phyloP scores from a whole-genome alignment of 768 basidiomycete genomes.

The Tricholoma sp. region DNA sequence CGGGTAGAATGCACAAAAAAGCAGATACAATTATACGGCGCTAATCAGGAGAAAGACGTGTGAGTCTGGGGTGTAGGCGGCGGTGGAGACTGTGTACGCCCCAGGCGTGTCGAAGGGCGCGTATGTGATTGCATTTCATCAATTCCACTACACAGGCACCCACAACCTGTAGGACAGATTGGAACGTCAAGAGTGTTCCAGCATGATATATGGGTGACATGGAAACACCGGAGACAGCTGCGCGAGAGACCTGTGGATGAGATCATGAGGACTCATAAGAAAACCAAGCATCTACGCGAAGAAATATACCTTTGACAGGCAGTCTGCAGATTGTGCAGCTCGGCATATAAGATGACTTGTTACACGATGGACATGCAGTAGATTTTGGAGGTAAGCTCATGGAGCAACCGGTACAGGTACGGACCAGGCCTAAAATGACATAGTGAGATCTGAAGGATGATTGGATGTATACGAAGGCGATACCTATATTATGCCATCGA shows the following conservation, averaged over 20 bases:
- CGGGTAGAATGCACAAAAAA: no score
- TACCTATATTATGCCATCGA: slow-evolving; percentile 31
- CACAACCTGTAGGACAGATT: slow-evolving; percentile 64
- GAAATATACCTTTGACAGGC: slow-evolving; percentile 60
- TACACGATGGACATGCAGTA: slow-evolving; percentile 39
- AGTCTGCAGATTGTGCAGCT: slow-evolving; percentile 72
- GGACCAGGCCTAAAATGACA: slow-evolving; percentile 35
- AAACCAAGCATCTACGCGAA: not conserved
- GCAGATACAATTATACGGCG: no score
- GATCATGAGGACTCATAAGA: slow-evolving; percentile 1
- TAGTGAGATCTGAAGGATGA: not conserved
- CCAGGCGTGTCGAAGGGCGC: slow-evolving; percentile 15
- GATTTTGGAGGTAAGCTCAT: slow-evolving; percentile 26
- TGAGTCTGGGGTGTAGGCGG: not conserved
- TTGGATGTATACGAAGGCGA: slow-evolving; percentile 4
- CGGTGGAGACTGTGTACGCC: slow-evolving; percentile 9
- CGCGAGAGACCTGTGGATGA: slow-evolving; percentile 50
- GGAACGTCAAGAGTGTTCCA: slow-evolving; percentile 47
- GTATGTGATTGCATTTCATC: slow-evolving; percentile 15
- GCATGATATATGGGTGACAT: slow-evolving; percentile 63
- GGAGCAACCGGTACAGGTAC: slow-evolving; percentile 43
- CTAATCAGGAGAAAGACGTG: not conserved
- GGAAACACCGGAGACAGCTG: slow-evolving; percentile 57
- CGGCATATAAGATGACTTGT: slow-evolving; percentile 37
- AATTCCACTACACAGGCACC: slow-evolving; percentile 49